phyloP scores from a whole-genome alignment of 768 basidiomycete genomes.

The Artomyces pyxidatus region DNA sequence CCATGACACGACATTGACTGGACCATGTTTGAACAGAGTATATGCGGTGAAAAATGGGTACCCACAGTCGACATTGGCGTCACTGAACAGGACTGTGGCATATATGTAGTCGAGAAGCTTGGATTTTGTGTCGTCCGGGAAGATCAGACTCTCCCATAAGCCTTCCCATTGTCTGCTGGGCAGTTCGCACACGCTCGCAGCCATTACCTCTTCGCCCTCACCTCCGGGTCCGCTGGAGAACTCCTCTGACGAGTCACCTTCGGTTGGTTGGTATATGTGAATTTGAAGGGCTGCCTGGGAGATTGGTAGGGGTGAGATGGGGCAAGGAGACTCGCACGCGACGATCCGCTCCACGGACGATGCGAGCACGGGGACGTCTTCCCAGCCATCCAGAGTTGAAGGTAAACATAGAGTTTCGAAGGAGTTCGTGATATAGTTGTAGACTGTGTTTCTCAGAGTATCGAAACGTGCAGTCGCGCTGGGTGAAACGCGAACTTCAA shows the following conservation, averaged over 20 bases:
- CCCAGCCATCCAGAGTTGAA: conserved; percentile 71
- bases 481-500: conserved; percentile 74
- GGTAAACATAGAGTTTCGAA: conserved; percentile 64
- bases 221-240: conserved; percentile 46
- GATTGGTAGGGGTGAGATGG: conserved; percentile 38
- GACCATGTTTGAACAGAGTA: conserved; percentile 2
- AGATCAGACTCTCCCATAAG: conserved; percentile 89
- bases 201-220: conserved; percentile 71
- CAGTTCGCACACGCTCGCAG: conserved; percentile 84
- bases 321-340: conserved; percentile 62
- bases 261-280: conserved; percentile 81
- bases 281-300: conserved; percentile 63
- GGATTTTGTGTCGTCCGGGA: conserved; percentile 73
- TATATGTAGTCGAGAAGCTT: conserved; percentile 91
- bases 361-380: conserved; percentile 59
- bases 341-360: conserved; percentile 70
- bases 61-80: conserved; percentile 79
- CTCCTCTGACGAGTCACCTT: conserved; percentile 63
- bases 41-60: conserved; percentile 11
- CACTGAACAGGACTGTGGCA: conserved; percentile 88
- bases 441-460: conserved; percentile 57
- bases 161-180: conserved; percentile 83
- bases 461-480: conserved; percentile 69
- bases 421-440: conserved; percentile 44
- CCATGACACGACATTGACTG: conserved; percentile 90